Evolutionary conservation across 257 asterid species (phyloP), one percentile per base, ranked within the genome.

Genomic region (Solanum corneliomulleri): DNA sequence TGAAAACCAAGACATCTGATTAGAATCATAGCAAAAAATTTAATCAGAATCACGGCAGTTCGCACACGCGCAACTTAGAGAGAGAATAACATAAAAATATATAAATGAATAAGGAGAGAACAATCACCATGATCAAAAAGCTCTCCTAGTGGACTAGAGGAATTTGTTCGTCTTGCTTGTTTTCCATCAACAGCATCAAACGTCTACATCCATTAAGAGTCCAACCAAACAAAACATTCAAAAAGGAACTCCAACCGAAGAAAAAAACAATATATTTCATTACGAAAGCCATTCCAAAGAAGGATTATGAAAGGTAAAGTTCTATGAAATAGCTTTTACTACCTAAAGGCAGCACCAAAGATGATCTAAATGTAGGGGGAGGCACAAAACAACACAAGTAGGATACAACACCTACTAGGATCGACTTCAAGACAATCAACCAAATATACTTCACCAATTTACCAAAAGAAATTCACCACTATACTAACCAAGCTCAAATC

Each of bases 131-230:
- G 99, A 90, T 96, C 99, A 89, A 96, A 96, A 88, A 96, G 98
- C 87, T 96, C 99, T 75, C 99, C 99, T 86, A 96, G 88, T 78
- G 99, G 99, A 87, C 99, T 95, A 78, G 98, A 95, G 82, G 99
- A 94, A 93, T 92, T 96, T 71, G 99, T 96, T 89, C 99, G 89
- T 87, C 99, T 93, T 42, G 99, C 99, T 96, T 96, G 99, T 91
- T 96, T 96, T 64, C 99, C 99, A 88, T 96, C 99, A 86, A 96
- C 98, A 84, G 98, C 99, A 94, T 96, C 99, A 90, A 96, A 96
- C 20, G 99, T 96, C 99, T 96, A 62, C 60, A 84, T 83, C 76
- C 58, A 89, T 82, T 84, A 39, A 66, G 62, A 37, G 88, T 89
- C 86, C 89, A 88, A 80, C 39, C 62, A 64, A 75, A 62, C 87